Conservation (phyloP, 305 asterid species). For the Coffea humblotiana region DNA sequence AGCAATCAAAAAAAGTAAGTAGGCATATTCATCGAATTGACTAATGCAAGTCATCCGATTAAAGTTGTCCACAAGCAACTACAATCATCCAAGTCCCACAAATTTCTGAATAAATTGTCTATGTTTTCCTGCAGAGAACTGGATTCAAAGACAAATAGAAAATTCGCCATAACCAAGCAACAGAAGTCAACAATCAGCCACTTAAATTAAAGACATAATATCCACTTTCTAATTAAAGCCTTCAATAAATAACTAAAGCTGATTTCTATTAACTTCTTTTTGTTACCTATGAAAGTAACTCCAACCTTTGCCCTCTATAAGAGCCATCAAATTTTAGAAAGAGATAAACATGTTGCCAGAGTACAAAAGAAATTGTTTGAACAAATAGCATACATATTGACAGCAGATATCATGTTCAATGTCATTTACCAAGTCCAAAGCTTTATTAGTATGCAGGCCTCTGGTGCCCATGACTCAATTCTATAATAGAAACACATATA, state of each 20-base stretch:
- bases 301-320: neutral
- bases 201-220: too few species aligned
- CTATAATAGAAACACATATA: neutral
- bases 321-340: neutral
- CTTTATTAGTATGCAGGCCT: neutral
- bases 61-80: too few species aligned
- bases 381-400: neutral
- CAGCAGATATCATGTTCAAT: neutral
- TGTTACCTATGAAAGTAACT: neutral
- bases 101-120: too few species aligned
- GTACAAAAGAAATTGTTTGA: neutral
- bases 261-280: neutral
- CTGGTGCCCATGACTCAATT: neutral
- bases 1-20: neutral
- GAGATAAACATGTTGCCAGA: neutral
- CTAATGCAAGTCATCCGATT: too few species aligned
- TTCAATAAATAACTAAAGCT: neutral
- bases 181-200: neutral
- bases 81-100: too few species aligned
- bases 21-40: neutral
- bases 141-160: neutral
- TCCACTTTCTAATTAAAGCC: neutral
- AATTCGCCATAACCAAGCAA: neutral
- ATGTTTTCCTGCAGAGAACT: neutral
- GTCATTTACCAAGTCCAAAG: neutral